Evolutionary conservation across 148 eudicot species (phyloP), one percentile per base, ranked within the genome.

Genomic region (Beta vulgaris): DNA sequence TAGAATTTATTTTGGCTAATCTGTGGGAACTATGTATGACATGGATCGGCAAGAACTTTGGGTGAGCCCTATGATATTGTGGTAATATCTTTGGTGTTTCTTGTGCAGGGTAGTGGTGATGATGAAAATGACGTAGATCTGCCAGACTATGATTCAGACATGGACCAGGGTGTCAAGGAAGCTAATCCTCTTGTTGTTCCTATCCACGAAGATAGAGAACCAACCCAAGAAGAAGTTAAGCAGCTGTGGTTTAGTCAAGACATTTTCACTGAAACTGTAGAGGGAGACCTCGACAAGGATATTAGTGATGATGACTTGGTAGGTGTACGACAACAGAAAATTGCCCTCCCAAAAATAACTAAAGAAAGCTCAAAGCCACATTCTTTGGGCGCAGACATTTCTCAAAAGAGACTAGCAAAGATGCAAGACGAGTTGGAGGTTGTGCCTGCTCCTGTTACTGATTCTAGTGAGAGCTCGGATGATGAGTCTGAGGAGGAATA

Each of bases 111-210:
- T 59, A 54, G 32, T 49, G 81, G 54, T 69, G 73, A 46, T 68
- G 91, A 81, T 55, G 89, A 82, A 19, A 79, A 76, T 23, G 76
- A 74, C 49, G 66, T 74, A 51, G 59, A 71, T 35, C 81, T 83
- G 49, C 75, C 86, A 40, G 89, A 85, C 71, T 82, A 87, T 79
- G 93, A 90, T 81, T 93, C 98, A 1, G 97, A 93, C 78, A 77
- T 80, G 63, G 97, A 90, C n/a, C 73, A 48, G 32, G 82, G 49
- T 65, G 85, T 77, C 36, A 37, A 69, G 65, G 97, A 93, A 81
- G 89, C 87, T 54, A 93, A 93, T 81, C 98, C 98, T 77, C 90
- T 93, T 10, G 70, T 93, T 84, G 86, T 91, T 23, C 87, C 92
- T 0, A 85, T 93, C 18, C 78, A 60, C 7, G 86, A 82, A 62